Evolutionary conservation across 192 early-diverging fungal species (phyloP).

Genomic region (Coemansia sp.): DNA sequence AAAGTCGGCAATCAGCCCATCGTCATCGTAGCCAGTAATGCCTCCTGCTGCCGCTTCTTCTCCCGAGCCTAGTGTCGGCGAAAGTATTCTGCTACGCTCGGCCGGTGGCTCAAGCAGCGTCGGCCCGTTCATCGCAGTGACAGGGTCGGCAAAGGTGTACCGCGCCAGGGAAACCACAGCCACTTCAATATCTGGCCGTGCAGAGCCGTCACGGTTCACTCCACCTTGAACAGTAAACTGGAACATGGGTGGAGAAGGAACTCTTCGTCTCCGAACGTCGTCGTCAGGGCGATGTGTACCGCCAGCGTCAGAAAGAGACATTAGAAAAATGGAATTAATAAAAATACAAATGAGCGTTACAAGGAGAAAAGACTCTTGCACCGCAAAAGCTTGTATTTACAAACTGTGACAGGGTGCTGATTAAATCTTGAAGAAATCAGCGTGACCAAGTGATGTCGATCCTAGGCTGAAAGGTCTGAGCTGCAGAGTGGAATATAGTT

Average conservation of each 20-base stretch:
- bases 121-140: slow-evolving; percentile 25
- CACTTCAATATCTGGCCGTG: slow-evolving; percentile 26
- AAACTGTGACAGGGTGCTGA: too few relatives aligned
- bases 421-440: too few relatives aligned
- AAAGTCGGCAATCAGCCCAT: slow-evolving; percentile 42
- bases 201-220: not conserved
- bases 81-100: slow-evolving; percentile 13
- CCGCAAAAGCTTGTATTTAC: not conserved
- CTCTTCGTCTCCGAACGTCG: too few relatives aligned
- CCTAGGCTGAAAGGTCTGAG: too few relatives aligned
- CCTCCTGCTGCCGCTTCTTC: not conserved
- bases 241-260: not conserved
- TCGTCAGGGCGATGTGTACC: not conserved
- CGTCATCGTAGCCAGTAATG: slow-evolving; percentile 21
- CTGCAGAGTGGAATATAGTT: too few relatives aligned
- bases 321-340: not conserved
- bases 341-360: not conserved
- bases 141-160: slow-evolving; percentile 53
- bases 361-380: not conserved
- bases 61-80: not conserved
- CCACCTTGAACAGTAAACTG: slow-evolving; percentile 1
- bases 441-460: too few relatives aligned
- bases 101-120: slow-evolving; percentile 41
- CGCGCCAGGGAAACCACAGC: slow-evolving; percentile 41
- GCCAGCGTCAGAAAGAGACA: not conserved